A percentile compares a stretch with the other conserved stretches of the same genome.
These are phyloP conservation scores for Erysimum cheiranthoides DNA, from an alignment of 345 rosid species.

Conservation along the genomic window DNA sequence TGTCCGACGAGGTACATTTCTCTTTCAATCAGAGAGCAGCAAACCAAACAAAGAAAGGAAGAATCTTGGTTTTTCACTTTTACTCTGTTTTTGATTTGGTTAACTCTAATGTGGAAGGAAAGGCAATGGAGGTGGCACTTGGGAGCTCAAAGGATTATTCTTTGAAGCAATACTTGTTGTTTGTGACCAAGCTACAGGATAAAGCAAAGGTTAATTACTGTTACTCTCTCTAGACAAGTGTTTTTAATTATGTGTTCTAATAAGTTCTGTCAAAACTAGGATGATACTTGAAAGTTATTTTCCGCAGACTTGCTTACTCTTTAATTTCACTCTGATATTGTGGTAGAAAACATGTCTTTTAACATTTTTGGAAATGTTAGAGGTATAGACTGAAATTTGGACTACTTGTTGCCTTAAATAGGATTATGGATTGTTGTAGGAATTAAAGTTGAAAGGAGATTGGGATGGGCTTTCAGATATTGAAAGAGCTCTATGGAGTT, in stretches of 20 bases:
- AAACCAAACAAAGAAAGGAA: background rate
- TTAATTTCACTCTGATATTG: background rate
- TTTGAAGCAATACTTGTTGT: slow-evolving; percentile 67
- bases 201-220: slow-evolving; percentile 68
- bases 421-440: slow-evolving; percentile 51
- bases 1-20: slow-evolving; percentile 82
- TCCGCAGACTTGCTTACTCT: background rate
- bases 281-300: background rate
- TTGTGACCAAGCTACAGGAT: slow-evolving; percentile 57
- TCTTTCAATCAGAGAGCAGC: background rate
- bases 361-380: background rate
- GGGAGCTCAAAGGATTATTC: slow-evolving; percentile 80
- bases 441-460: slow-evolving; percentile 59
- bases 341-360: slow-evolving; percentile 5
- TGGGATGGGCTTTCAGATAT: slow-evolving; percentile 73
- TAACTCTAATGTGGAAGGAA: slow-evolving; percentile 1
- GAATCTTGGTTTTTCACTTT: background rate
- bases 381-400: background rate
- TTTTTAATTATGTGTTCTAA: slow-evolving; percentile 1
- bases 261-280: background rate
- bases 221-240: slow-evolving; percentile 20
- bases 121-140: slow-evolving; percentile 83
- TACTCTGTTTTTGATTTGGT: background rate
- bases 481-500: slow-evolving; percentile 91
- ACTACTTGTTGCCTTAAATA: slow-evolving; percentile 9